Evolutionary conservation across 129 eudicot species (phyloP).

Genomic region (Lactuca sativa): DNA sequence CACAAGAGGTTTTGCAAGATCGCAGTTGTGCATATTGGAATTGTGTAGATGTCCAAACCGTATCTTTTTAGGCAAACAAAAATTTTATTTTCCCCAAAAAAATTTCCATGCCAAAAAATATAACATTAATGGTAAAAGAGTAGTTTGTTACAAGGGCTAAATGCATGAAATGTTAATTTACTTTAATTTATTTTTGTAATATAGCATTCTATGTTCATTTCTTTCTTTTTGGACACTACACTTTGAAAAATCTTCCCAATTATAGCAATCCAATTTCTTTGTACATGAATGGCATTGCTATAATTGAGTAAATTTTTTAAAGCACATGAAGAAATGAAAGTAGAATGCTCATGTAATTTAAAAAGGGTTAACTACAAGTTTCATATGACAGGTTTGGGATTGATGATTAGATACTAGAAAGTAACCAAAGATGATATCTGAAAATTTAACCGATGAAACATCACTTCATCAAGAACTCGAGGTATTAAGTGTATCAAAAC

Average conservation of each 20-base stretch:
- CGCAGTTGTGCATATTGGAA: too few species aligned
- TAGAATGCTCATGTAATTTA: neutral
- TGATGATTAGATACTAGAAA: slow-evolving; percentile 4
- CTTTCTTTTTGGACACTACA: neutral
- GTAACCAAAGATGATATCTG: slow-evolving; percentile 40
- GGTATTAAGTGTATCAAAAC: slow-evolving; percentile 67
- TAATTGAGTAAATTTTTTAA: too few species aligned
- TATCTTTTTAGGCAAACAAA: too few species aligned
- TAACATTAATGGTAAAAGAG: too few species aligned
- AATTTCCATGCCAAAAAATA: too few species aligned
- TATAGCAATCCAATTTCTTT: neutral
- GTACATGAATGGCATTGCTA: neutral
- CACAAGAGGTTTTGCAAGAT: too few species aligned
- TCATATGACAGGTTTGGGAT: slow-evolving; percentile 19
- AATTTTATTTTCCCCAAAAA: too few species aligned
- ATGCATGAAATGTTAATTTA: too few species aligned
- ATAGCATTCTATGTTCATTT: neutral
- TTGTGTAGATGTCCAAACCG: too few species aligned
- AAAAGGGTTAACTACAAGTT: too few species aligned
- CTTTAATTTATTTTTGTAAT: neutral
- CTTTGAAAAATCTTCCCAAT: neutral
- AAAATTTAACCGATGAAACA: slow-evolving; percentile 48
- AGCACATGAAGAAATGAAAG: neutral
- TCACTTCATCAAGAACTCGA: slow-evolving; percentile 60
- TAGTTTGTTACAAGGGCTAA: too few species aligned